Evolutionary conservation across 176 grass and related monocot species (phyloP).

Genomic region (Thinopyrum elongatum): DNA sequence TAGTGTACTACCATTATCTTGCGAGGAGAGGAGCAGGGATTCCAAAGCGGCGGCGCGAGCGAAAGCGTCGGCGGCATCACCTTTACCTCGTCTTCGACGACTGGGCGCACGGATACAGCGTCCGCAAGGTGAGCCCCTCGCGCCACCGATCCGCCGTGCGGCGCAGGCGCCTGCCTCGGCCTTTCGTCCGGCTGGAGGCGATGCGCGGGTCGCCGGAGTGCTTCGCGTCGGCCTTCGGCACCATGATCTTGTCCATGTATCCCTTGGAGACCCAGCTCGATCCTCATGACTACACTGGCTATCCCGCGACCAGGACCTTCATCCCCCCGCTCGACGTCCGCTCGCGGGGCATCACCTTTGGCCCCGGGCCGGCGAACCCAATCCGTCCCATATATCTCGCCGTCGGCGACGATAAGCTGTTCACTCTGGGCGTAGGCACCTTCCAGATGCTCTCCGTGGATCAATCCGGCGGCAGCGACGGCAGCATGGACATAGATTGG

Average conservation of each 20-base stretch:
- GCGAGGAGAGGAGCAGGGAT: no score
- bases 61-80: background rate
- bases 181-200: background rate
- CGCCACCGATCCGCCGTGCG: background rate
- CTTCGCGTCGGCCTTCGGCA: background rate
- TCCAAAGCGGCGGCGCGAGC: no score
- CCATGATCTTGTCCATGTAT: background rate
- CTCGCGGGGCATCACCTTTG: background rate
- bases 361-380: background rate
- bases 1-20: no score
- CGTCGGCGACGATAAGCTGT: background rate
- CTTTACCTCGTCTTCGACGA: constrained; percentile 1
- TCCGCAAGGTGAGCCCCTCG: background rate
- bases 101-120: background rate
- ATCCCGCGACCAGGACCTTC: background rate
- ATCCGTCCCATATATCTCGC: background rate
- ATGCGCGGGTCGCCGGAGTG: background rate
- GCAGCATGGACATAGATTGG: background rate
- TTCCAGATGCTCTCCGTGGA: background rate
- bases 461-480: no score
- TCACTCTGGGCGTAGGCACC: background rate
- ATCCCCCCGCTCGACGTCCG: background rate
- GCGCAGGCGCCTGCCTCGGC: background rate
- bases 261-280: background rate
- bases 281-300: no score